Conservation (phyloP, 2,329 filamentous ascomycete species). For the Cladophialophora carrionii region DNA sequence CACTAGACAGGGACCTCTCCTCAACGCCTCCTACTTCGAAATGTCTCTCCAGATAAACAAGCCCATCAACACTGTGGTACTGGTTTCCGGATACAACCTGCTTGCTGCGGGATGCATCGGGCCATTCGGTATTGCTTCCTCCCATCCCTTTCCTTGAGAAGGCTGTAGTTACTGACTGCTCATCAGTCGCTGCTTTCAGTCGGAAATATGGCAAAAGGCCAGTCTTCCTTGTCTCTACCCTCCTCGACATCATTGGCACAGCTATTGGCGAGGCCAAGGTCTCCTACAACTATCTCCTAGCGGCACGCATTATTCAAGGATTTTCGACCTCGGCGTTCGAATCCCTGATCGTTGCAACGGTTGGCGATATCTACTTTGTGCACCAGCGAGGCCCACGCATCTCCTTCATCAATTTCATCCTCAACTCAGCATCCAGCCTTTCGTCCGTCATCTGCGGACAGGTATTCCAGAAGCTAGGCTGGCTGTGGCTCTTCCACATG, state of each 20-base stretch:
- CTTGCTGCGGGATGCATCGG: slow-evolving; percentile 36
- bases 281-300: slow-evolving; percentile 35
- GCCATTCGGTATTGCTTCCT: slow-evolving; percentile 27
- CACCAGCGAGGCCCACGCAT: slow-evolving; percentile 37
- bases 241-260: slow-evolving; percentile 36
- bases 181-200: slow-evolving; percentile 45
- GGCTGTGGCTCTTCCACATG: slow-evolving; percentile 38
- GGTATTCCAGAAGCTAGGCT: slow-evolving; percentile 37
- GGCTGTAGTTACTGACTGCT: slow-evolving; percentile 6
- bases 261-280: slow-evolving; percentile 35
- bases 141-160: neutral
- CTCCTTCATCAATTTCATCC: slow-evolving; percentile 36
- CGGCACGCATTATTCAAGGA: slow-evolving; percentile 36
- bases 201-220: slow-evolving; percentile 49
- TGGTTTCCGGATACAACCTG: slow-evolving; percentile 37
- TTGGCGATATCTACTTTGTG: slow-evolving; percentile 49
- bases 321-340: slow-evolving; percentile 55
- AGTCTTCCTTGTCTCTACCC: slow-evolving; percentile 37
- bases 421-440: slow-evolving; percentile 40
- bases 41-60: slow-evolving; percentile 31
- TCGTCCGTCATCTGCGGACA: slow-evolving; percentile 46
- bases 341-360: slow-evolving; percentile 53
- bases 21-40: slow-evolving; percentile 36
- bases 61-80: slow-evolving; percentile 29
- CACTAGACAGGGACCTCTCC: slow-evolving; percentile 28